Base-by-base conservation (phyloP, 352 stramenopile genomes). In the Globisporangium megalacanthum region DNA sequence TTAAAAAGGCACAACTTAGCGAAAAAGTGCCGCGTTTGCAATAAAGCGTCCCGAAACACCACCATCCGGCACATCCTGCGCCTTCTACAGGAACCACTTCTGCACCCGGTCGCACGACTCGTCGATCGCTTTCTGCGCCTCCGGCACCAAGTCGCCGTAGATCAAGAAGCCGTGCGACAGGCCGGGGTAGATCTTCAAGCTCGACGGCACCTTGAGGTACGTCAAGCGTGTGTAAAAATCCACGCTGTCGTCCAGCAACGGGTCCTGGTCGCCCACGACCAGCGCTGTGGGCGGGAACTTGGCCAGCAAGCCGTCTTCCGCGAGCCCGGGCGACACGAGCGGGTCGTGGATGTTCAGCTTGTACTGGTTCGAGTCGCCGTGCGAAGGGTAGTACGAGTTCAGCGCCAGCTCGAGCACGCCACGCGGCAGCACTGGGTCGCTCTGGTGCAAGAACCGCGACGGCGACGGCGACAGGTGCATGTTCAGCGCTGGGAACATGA, bases 401-500 rank as follows among this genome's bases (percentile, higher is more conserved):
- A 94, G 72, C 37, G 86, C 75, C 35, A 92, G 61, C 58, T 93
- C 80, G 19, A 96, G 58, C 45, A 96, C 85, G 14, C 83, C 71
- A 9, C 84, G 83, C 20, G 88, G 88, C 9, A 96, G 58, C 33
- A 96, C 76, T 0, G 88, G 88, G 49, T 95, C 88, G 52, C 82
- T 94, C 55, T 95, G 83, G 67, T 95, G 88, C 42, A 96, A 61
- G 52, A 94, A 94, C 6, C 88, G 81, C 13, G 84, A 95, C 20
- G 88, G 88, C 22, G 85, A 95, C 8, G 88, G 86, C 55, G 83
- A 93, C 52, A 94, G 60, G 60, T 94, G 84, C 63, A 96, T 66
- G 52, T 96, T 95, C 10, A 97, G 76, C 33, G 88, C 86, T n/a
- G 87, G 89, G 59, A 95, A 95, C 74, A 92, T 92, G 54, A 96